Evolutionary conservation across 192 early-diverging fungal genomes (phyloP).

Genomic region (Backusella westeae): DNA sequence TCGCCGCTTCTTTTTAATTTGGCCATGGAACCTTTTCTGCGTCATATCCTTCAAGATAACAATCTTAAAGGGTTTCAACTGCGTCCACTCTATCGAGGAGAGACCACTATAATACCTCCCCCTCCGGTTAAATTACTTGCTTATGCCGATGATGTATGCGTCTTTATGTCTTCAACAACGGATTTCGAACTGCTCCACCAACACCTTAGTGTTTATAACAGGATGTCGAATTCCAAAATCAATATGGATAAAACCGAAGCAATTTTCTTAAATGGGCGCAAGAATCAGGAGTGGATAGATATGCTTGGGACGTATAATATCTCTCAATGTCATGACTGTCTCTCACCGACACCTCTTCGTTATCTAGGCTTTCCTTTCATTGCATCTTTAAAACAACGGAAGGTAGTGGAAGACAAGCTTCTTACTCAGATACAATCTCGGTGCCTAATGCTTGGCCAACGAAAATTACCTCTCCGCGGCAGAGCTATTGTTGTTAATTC

Average conservation of each 20-base stretch:
- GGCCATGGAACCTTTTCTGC: conserved; percentile 27
- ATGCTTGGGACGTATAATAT: neutral
- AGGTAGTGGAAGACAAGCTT: neutral
- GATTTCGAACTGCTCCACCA: neutral
- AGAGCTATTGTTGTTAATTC: neutral
- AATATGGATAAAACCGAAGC: neutral
- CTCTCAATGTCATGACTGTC: neutral
- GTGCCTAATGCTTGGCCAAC: neutral
- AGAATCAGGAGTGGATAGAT: neutral
- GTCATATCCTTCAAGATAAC: neutral
- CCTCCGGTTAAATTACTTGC: neutral
- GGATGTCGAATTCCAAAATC: neutral
- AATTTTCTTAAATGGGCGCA: neutral
- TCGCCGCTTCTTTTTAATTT: conserved; percentile 25
- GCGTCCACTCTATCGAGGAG: neutral
- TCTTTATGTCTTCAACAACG: neutral
- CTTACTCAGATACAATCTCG: neutral
- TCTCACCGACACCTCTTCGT: neutral
- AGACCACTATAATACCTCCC: neutral
- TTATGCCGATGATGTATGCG: neutral
- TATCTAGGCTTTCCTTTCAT: conserved; percentile 2
- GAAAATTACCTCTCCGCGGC: neutral
- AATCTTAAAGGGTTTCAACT: neutral
- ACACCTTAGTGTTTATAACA: neutral
- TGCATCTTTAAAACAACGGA: neutral